Percentiles rank a stretch among this genome's conserved stretches.
These are phyloP conservation scores for Thinopyrum elongatum DNA, from an alignment of 176 grass and related monocot species.

Conservation along the genomic window DNA sequence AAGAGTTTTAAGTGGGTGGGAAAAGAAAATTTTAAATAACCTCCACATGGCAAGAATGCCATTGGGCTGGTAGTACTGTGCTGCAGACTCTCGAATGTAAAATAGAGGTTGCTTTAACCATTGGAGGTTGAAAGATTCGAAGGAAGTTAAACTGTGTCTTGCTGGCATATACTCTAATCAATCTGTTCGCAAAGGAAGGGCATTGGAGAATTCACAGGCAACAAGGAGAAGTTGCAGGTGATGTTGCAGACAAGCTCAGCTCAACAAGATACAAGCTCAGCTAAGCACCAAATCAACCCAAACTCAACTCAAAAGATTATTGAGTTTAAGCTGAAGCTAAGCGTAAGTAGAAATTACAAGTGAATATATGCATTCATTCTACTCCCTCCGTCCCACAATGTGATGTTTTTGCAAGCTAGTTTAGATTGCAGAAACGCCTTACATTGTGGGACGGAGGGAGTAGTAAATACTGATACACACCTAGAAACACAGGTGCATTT, in stretches of 20 bases:
- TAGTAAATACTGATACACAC: neutral
- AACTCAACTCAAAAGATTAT: neutral
- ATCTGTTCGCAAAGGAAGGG: neutral
- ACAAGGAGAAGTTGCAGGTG: neutral
- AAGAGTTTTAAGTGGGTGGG: neutral
- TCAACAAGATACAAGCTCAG: neutral
- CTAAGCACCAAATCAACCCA: neutral
- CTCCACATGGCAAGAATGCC: neutral
- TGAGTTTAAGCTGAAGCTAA: neutral
- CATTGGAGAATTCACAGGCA: neutral
- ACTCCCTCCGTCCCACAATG: too few species aligned
- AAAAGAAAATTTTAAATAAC: neutral
- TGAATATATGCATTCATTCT: neutral
- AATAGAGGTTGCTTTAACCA: neutral
- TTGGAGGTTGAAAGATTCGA: neutral
- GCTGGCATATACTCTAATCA: neutral
- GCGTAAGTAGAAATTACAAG: neutral
- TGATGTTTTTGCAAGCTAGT: too few species aligned
- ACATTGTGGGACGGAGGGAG: too few species aligned
- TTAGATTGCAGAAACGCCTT: too few species aligned
- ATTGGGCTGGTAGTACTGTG: neutral
- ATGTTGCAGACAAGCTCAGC: neutral
- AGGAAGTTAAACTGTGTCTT: neutral
- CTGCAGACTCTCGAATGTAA: neutral
- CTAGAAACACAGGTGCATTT: neutral